Evolutionary conservation across 805 yeast species (phyloP).

Genomic region (Candida insectorum): DNA sequence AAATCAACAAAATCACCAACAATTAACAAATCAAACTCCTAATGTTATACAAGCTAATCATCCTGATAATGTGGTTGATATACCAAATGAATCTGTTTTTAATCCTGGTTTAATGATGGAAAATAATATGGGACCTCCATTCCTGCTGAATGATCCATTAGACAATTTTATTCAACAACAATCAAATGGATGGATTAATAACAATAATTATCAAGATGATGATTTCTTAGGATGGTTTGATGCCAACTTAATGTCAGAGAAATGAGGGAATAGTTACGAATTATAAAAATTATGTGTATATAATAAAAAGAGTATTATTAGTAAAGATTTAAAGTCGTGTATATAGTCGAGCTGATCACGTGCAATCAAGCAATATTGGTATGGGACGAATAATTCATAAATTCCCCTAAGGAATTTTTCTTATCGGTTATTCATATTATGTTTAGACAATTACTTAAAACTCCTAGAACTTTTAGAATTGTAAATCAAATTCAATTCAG

Average conservation of each 20-base stretch:
- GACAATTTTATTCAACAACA: slow-evolving; percentile 75
- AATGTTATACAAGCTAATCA: not conserved
- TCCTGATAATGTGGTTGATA: too few species aligned
- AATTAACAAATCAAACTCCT: not conserved
- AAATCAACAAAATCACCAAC: not conserved
- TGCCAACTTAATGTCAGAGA: slow-evolving; percentile 43
- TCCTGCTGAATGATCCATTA: slow-evolving; percentile 27
- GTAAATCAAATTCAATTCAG: slow-evolving; percentile 10
- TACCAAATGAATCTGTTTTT: slow-evolving; percentile 10
- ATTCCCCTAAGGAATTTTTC: not conserved
- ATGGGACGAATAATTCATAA: not conserved
- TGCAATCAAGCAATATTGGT: slow-evolving; percentile 6
- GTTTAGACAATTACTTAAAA: slow-evolving; percentile 13
- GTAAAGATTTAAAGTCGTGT: not conserved
- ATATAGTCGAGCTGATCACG: slow-evolving; percentile 2
- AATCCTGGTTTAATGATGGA: slow-evolving; percentile 7
- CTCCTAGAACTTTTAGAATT: slow-evolving; percentile 8
- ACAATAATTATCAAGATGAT: slow-evolving; percentile 54
- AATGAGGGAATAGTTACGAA: slow-evolving; percentile 1
- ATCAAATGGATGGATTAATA: slow-evolving; percentile 82
- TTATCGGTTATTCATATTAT: slow-evolving; percentile 4
- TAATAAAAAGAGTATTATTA: slow-evolving; percentile 1
- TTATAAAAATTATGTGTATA: not conserved
- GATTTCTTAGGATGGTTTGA: slow-evolving; percentile 95
- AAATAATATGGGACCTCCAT: slow-evolving; percentile 8